Evolutionary conservation across 1,284 basidiomycete species (phyloP).

Genomic region (Leccinum griseonigrum): DNA sequence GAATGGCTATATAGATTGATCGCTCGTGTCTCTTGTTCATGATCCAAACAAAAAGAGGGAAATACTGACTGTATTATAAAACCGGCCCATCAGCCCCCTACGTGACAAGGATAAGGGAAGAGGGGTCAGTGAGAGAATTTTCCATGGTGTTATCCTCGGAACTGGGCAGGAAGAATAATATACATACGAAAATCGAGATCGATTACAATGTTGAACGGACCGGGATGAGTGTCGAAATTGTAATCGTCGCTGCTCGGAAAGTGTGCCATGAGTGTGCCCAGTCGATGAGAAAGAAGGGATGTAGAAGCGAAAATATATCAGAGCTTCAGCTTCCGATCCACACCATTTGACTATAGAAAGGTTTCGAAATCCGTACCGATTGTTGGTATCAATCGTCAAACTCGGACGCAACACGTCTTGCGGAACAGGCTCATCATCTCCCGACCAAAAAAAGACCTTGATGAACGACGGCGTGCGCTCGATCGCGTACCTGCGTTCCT

Average conservation of each 20-base stretch:
- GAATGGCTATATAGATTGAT: constrained; percentile 68
- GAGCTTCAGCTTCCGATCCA: neutral
- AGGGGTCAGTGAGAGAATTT: neutral
- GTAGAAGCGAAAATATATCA: neutral
- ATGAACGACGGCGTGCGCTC: constrained; percentile 24
- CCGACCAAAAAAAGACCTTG: constrained; percentile 26
- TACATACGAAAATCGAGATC: constrained; percentile 25
- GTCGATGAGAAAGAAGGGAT: neutral
- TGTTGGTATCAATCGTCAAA: constrained; percentile 17
- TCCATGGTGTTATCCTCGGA: neutral
- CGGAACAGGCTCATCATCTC: constrained; percentile 13
- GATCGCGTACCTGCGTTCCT: constrained; percentile 20
- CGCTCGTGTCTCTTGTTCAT: too few species aligned
- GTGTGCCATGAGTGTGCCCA: constrained; percentile 22
- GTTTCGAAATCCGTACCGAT: constrained; percentile 20
- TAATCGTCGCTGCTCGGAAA: constrained; percentile 19
- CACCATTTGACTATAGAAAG: too few species aligned
- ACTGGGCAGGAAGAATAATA: too few species aligned
- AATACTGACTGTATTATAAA: constrained; percentile 24
- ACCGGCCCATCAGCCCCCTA: constrained; percentile 44
- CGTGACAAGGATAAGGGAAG: too few species aligned
- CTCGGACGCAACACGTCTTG: constrained; percentile 19
- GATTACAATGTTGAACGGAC: constrained; percentile 24
- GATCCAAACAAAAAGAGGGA: neutral
- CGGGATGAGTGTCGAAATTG: constrained; percentile 18